Base-by-base conservation (phyloP, 176 grass and related monocot genomes). In the Carex pumila region DNA sequence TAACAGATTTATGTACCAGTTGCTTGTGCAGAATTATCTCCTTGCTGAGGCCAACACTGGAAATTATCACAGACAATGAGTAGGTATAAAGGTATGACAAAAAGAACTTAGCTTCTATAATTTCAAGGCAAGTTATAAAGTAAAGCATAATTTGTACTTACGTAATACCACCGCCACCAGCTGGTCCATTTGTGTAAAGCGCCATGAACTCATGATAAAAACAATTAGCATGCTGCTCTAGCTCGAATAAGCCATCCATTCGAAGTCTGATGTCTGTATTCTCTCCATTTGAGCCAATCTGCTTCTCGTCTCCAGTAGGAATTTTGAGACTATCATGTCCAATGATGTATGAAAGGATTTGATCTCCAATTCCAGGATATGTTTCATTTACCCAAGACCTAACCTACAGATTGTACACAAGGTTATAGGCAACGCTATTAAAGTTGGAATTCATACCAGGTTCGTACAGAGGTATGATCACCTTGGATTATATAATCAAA, bases 111-210 rank as follows among this genome's bases (percentile, higher is more conserved):
- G 62, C 59, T 65, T 50, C 3, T 21, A 25, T 7, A 67, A 50
- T 82, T 82, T 67, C 61, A 50, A 50, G 77, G 22, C 9, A 34
- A 83, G 34, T 32, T 47, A 65, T 82, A 12, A 19, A n/a, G n/a
- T n/a, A n/a, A 17, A 80, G 56, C 45, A 53, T 65, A 37, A 80
- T 29, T 73, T 18, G 67, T 32, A 32, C 55, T 68, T 91, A 98
- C 95, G 84, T 85, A 71, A 98, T 93, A 43, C 95, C 95, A n/a
- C 95, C 95, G 36, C 95, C 92, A 52, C 86, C 92, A 72, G 95
- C 95, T 55, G 92, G 95, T 41, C 92, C 95, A 88, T 98, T 98
- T 61, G 95, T 94, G 87, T 94, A 98, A 14, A 98, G 89, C 54
- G 92, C 95, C 84, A 85, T 98, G 84, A 98, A 98, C 85, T 98